Evolutionary conservation across 805 yeast genomes (phyloP), one percentile per base, ranked within the genome.

Genomic region (Lachancea quebecensis): DNA sequence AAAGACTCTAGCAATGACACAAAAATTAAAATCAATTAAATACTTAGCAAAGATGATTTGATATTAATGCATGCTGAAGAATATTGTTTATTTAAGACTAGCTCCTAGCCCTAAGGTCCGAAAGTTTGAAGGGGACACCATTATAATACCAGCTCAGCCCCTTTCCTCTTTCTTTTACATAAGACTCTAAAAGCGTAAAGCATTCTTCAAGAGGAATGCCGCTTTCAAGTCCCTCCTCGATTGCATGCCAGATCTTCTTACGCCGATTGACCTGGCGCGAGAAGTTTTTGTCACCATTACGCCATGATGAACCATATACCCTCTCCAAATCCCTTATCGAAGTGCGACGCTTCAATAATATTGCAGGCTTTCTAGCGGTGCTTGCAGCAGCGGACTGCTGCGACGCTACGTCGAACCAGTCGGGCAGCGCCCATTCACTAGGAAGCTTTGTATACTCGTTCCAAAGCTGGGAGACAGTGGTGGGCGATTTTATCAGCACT

Each of bases 221-320:
- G 45, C 55, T 57, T 14, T 43, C 41, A 21, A 59, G 32, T 2
- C 63, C 64, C 18, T 52, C 56, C 39, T 60, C 65, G 35, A 60
- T 58, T 4, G 60, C 51, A 28, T 49, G 52, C 65, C 64, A 60
- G 21, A 60, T 57, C 35, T 60, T 60, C 46, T 60, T 60, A 18
- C 65, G 46, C 34, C 65, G 55, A 42, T 60, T 60, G n/a, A 60
- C 54, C 44, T 60, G 65, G 35, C 65, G 46, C 1, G 65, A 60
- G 41, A 60, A 57, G 45, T 60, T 60, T 41, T 60, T 60, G 37
- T 60, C 62, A 30, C 46, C 49, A 42, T 56, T 58, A 33, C 64
- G 50, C 64, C 65, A 60, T 1, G 59, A 50, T 1, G 62, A 58
- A 8, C 64, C 63, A 27, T 50, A 51, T 10, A 42, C 44, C 4